These are phyloP conservation scores for Chrysanthemum makinoi DNA, from an alignment of 129 eudicot species.

Conservation along the genomic window DNA sequence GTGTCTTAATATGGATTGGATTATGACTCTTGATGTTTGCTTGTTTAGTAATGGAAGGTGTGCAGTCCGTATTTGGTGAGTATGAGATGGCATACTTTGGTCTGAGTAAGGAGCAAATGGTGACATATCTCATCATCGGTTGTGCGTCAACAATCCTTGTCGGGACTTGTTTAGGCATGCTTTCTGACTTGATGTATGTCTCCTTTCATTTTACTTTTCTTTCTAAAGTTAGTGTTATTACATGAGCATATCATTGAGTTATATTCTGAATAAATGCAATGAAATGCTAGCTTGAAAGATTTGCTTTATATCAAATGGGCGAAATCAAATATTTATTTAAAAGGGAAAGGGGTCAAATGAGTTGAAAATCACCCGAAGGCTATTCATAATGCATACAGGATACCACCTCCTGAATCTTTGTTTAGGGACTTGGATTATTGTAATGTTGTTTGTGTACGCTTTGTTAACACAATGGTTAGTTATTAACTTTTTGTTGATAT, in stretches of 20 bases:
- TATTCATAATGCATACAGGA: too few relatives aligned
- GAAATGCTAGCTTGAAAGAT: not conserved
- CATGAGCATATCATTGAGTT: not conserved
- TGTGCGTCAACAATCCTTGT: conserved; percentile 51
- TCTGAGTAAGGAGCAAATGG: conserved; percentile 58
- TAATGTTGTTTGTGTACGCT: too few relatives aligned
- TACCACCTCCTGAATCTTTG: too few relatives aligned
- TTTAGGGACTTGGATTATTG: too few relatives aligned
- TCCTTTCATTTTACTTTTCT: not conserved
- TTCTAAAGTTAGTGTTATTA: conserved; percentile 4
- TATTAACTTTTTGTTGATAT: too few relatives aligned
- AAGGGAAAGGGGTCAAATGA: too few relatives aligned
- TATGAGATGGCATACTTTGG: conserved; percentile 66
- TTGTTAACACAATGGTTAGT: too few relatives aligned
- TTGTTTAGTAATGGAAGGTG: conserved; percentile 69
- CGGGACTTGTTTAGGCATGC: conserved; percentile 66
- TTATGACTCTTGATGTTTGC: conserved; percentile 11
- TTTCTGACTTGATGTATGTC: conserved; percentile 80
- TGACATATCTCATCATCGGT: conserved; percentile 46
- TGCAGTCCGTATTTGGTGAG: conserved; percentile 78
- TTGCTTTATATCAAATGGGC: too few relatives aligned
- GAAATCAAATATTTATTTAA: too few relatives aligned
- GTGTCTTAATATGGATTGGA: not conserved
- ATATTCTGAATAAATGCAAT: not conserved
- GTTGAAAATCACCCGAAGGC: too few relatives aligned